Percentiles rank a stretch among this genome's conserved stretches.
phyloP scores from a whole-genome alignment of 1,284 basidiomycete genomes.

The Leucoagaricus sp. region DNA sequence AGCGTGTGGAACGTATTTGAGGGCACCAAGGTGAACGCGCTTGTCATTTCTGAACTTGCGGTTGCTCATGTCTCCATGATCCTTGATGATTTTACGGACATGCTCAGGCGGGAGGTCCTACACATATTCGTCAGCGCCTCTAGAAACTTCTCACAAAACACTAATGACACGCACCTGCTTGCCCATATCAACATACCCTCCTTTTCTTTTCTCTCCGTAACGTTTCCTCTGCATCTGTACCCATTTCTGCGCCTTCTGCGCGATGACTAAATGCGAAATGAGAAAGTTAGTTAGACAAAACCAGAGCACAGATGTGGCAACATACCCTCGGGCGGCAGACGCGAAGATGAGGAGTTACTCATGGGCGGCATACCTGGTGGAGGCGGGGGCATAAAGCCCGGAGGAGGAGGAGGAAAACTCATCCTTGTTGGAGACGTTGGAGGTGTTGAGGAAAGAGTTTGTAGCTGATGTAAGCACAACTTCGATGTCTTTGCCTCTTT shows the following conservation, averaged over 20 bases:
- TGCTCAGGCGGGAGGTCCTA: constrained; percentile 92
- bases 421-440: constrained; percentile 34
- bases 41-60: constrained; percentile 98
- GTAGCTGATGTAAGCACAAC: constrained; percentile 38
- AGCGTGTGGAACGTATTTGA: constrained; percentile 99
- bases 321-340: constrained; percentile 70
- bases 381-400: constrained; percentile 61
- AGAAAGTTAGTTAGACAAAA: constrained; percentile 17
- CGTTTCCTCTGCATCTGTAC: constrained; percentile 90
- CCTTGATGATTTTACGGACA: constrained; percentile 96
- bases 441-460: constrained; percentile 34
- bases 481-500: constrained; percentile 16
- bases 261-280: constrained; percentile 45
- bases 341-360: constrained; percentile 51
- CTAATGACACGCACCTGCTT: constrained; percentile 69
- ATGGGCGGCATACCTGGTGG: constrained; percentile 63
- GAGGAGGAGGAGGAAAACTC: constrained; percentile 57
- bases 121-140: constrained; percentile 21
- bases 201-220: constrained; percentile 87
- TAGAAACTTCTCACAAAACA: constrained; percentile 8
- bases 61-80: constrained; percentile 97
- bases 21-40: constrained; percentile 95
- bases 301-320: constrained; percentile 5
- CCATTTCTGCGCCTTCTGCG: constrained; percentile 93
- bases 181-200: constrained; percentile 89